phyloP scores from a whole-genome alignment of 768 basidiomycete genomes.

The Rhizopogon sp. region DNA sequence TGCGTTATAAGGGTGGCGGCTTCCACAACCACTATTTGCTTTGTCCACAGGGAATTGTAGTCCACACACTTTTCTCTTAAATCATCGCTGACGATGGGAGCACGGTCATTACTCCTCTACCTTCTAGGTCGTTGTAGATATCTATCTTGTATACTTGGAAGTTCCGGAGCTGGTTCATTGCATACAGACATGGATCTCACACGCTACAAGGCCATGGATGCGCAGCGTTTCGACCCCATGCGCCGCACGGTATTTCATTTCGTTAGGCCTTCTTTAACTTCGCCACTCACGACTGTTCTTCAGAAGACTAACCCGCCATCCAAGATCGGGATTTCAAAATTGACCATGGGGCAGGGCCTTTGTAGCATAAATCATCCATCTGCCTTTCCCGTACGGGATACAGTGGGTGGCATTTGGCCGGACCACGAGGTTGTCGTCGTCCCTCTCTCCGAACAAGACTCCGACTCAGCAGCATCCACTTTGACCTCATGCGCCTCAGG shows the following conservation, averaged over 20 bases:
- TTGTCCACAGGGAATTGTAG: neutral
- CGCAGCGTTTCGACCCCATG: constrained; percentile 29
- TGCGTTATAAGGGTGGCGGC: neutral
- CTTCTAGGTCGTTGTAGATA: neutral
- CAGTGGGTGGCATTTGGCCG: constrained; percentile 27
- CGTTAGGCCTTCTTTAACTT: constrained; percentile 10
- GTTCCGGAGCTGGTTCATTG: neutral
- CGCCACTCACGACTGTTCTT: constrained; percentile 14
- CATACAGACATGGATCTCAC: constrained; percentile 7
- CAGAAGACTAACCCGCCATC: constrained; percentile 15
- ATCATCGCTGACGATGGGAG: neutral
- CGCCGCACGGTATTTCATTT: constrained; percentile 16
- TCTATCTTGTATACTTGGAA: neutral
- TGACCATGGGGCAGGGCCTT: constrained; percentile 24
- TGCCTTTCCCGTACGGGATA: constrained; percentile 1
- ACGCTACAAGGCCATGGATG: constrained; percentile 26
- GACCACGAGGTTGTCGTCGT: constrained; percentile 30
- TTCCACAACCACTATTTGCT: neutral
- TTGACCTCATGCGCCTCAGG: neutral
- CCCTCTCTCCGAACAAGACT: constrained; percentile 11
- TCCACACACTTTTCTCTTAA: neutral
- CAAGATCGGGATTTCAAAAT: constrained; percentile 8
- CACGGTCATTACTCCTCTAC: neutral
- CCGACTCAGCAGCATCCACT: neutral
- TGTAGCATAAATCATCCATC: constrained; percentile 3